A percentile compares a stretch with the other conserved stretches of the same genome.
These are phyloP conservation scores for Fusarium sp. DNA, from an alignment of 2,329 filamentous ascomycete genomes.

Conservation along the genomic window DNA sequence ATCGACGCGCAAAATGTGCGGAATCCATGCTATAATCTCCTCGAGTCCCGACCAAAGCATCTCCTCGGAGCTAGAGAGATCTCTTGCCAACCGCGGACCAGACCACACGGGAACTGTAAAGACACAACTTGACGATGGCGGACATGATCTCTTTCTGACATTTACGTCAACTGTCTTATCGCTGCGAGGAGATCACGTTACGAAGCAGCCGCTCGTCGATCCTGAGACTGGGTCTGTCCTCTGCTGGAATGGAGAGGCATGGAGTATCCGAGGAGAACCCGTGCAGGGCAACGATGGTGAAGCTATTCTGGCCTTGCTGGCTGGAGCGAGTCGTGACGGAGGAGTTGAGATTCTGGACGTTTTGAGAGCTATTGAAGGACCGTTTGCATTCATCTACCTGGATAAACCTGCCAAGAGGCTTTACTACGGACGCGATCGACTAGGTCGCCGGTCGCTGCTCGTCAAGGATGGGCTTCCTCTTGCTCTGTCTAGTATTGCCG, in stretches of 20 bases:
- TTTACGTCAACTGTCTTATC: conserved; percentile 92
- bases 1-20: conserved; percentile 66
- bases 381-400: conserved; percentile 91
- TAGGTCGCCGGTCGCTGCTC: conserved; percentile 89
- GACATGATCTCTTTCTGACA: conserved; percentile 63
- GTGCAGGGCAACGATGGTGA: conserved; percentile 86
- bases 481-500: conserved; percentile 80
- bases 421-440: conserved; percentile 88
- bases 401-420: conserved; percentile 74
- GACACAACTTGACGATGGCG: conserved; percentile 48
- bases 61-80: conserved; percentile 57
- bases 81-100: conserved; percentile 71
- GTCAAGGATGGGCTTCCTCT: conserved; percentile 66
- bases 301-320: conserved; percentile 74
- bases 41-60: conserved; percentile 48
- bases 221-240: conserved; percentile 73
- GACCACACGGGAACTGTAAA: conserved; percentile 68
- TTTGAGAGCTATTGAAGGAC: conserved; percentile 78
- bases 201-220: conserved; percentile 80
- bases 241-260: conserved; percentile 99
- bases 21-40: conserved; percentile 70
- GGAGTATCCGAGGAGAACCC: conserved; percentile 74
- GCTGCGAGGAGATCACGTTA: conserved; percentile 81
- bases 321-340: conserved; percentile 57
- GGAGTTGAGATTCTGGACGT: conserved; percentile 61